Conservation (phyloP, 768 basidiomycete species). For the Russula lepida region DNA sequence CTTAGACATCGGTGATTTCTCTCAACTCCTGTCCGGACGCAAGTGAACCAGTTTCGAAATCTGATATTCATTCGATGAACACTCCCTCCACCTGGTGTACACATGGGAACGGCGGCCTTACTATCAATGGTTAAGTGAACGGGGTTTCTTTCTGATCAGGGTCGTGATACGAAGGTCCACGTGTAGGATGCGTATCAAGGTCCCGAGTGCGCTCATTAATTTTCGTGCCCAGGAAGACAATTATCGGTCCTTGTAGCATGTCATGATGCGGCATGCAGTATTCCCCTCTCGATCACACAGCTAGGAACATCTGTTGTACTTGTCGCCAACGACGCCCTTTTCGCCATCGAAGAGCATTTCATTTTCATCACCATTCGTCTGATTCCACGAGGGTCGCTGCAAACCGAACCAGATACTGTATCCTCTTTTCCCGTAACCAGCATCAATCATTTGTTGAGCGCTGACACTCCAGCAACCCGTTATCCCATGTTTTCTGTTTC, state of each 20-base stretch:
- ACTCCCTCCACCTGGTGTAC: not conserved
- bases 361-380: not conserved
- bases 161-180: not conserved
- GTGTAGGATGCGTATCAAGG: not conserved
- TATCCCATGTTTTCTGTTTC: not conserved
- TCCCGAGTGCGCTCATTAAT: not conserved
- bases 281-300: not conserved
- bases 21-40: not conserved
- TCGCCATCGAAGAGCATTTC: not conserved
- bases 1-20: not conserved
- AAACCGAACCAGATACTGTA: conserved; percentile 8
- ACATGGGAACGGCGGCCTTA: not conserved
- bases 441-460: not conserved
- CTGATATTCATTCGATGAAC: not conserved
- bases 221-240: not conserved
- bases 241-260: not conserved
- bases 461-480: not conserved
- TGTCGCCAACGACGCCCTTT: not conserved
- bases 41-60: not conserved
- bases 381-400: not conserved
- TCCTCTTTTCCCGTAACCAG: not conserved
- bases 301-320: not conserved
- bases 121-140: not conserved
- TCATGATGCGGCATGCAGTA: not conserved
- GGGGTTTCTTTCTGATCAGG: not conserved